Base-by-base conservation (phyloP, 306 rosid genomes). In the Trifolium fragiferum region DNA sequence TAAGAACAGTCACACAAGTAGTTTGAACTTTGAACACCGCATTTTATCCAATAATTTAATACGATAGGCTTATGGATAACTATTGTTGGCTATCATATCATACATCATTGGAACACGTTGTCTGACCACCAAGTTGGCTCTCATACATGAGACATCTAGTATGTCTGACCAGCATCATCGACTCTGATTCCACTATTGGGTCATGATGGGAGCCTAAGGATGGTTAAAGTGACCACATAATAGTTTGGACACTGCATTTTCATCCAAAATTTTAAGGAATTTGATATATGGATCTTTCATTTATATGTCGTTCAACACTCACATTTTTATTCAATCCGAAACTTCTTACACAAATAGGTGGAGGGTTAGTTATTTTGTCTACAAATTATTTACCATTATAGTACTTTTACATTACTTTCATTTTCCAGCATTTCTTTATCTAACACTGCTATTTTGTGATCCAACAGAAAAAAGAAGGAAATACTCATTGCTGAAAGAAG, bases 391-490 rank as follows among this genome's bases (percentile, higher is more conserved):
- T 61, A 43, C 40, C 70, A 72, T 53, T 10, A 65, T 38, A 55
- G 35, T 43, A 10, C 27, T 19, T 50, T 30, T 62, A 49, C 33
- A 37, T 44, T 54, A 8, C 49, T 40, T 47, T 25, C 25, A 38
- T 51, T 82, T 63, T 30, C 19, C 21, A 63, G 62, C 35, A 18
- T 50, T 23, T 33, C 27, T 44, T 6, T 59, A 23, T 7, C n/a
- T 70, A 14, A 77, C 61, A 4, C 37, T 4, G 25, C 32, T 54
- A 18, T 60, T 66, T 32, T 32, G 20, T 41, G 51, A 57, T 70
- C 46, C 72, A 68, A 57, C 82, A 77, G 82, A 46, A 63, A 68
- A 14, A 14, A 49, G 50, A 9, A 16, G 72, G 49, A 63, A 54
- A 63, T 67, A 7, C 25, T 55, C 32, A 69, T 15, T 8, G 58